Conservation (phyloP, 139 green algal genomes). For the Coelastrella sp. region DNA sequence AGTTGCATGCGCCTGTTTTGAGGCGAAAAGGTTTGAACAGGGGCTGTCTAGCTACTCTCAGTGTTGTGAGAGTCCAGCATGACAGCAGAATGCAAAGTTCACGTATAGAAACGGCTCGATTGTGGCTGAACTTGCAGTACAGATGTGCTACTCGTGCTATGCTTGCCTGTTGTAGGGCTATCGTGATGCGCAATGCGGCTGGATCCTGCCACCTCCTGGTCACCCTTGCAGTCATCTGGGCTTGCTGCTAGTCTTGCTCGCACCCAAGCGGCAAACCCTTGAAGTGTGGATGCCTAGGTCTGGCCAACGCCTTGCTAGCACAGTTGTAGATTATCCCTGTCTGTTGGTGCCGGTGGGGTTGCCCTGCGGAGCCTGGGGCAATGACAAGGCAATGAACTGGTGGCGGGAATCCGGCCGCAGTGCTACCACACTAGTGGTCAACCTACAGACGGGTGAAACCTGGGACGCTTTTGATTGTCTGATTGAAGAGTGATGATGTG, state of each 20-base stretch:
- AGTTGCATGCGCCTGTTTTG: too few species aligned
- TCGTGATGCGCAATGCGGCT: constrained; percentile 73
- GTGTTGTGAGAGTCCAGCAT: too few species aligned
- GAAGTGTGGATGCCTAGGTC: constrained; percentile 56
- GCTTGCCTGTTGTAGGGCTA: constrained; percentile 75
- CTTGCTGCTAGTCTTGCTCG: constrained; percentile 66
- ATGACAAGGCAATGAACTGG: background rate
- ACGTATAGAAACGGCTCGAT: too few species aligned
- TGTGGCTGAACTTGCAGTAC: background rate
- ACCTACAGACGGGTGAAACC: constrained; percentile 11
- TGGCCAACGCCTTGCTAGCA: constrained; percentile 1
- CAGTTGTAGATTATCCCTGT: constrained; percentile 34
- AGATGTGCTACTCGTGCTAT: too few species aligned
- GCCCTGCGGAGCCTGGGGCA: constrained; percentile 40
- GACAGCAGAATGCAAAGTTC: too few species aligned
- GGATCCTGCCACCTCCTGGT: constrained; percentile 55
- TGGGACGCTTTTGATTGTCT: constrained; percentile 41
- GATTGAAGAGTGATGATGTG: background rate
- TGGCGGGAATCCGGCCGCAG: background rate
- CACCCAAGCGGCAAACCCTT: constrained; percentile 54
- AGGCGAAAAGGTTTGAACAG: too few species aligned
- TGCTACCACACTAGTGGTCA: constrained; percentile 36
- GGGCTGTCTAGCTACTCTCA: too few species aligned
- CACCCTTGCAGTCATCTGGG: background rate
- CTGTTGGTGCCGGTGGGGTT: constrained; percentile 30